These are phyloP conservation scores for Luvunga scandens DNA, from an alignment of 345 rosid genomes.

Conservation along the genomic window DNA sequence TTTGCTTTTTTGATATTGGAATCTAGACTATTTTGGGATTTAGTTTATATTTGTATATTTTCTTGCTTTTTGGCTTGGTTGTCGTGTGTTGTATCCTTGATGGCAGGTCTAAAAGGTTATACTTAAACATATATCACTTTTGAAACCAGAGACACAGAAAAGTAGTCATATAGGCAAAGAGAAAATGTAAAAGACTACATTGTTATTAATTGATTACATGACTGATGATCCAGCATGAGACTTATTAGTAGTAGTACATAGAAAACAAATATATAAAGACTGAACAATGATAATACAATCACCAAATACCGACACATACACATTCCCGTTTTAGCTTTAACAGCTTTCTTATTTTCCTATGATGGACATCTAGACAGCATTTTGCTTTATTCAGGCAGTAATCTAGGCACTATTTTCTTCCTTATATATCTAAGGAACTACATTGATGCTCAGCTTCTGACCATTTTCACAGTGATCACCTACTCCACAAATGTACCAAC, in stretches of 20 bases:
- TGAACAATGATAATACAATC: neutral
- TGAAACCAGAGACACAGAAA: neutral
- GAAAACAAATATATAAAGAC: neutral
- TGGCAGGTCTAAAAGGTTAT: neutral
- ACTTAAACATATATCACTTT: neutral
- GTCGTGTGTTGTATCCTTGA: neutral
- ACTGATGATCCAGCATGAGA: neutral
- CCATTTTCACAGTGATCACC: conserved; percentile 17
- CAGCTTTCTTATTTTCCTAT: neutral
- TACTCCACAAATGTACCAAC: conserved; percentile 13
- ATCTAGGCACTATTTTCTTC: neutral
- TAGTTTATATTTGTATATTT: neutral
- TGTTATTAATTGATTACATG: too few species aligned
- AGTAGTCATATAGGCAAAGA: neutral
- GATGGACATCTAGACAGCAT: neutral
- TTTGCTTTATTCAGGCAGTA: neutral
- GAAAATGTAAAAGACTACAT: neutral
- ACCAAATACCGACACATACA: neutral
- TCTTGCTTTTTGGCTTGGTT: neutral
- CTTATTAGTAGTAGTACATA: neutral
- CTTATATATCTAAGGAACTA: conserved; percentile 4
- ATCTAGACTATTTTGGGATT: neutral
- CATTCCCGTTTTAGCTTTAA: neutral
- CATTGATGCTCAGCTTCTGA: conserved; percentile 16
- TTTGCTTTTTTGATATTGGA: neutral